Percentiles rank a stretch among this genome's conserved stretches.
phyloP scores from a whole-genome alignment of 306 rosid genomes.

The Fagus crenata region DNA sequence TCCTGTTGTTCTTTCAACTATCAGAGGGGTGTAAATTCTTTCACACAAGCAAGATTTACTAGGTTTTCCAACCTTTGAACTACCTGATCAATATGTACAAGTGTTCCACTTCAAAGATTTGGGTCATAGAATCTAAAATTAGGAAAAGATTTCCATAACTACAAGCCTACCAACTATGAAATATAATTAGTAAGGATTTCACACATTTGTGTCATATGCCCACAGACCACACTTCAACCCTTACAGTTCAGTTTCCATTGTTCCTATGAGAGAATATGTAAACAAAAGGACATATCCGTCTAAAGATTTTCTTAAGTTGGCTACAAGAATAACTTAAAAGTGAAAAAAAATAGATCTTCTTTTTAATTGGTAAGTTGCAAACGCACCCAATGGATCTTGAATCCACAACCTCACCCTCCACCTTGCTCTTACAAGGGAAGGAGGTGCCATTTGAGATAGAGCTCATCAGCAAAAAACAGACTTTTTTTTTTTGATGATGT shows the following conservation, averaged over 20 bases:
- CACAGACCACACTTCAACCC: neutral
- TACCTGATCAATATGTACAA: neutral
- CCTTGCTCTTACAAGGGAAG: too few species aligned
- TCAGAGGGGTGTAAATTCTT: neutral
- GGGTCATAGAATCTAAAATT: neutral
- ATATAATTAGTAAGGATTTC: neutral
- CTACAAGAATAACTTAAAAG: neutral
- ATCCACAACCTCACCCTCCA: too few species aligned
- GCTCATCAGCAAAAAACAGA: too few species aligned
- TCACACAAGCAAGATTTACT: neutral
- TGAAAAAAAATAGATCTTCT: too few species aligned
- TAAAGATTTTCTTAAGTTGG: neutral
- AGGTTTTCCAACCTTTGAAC: neutral
- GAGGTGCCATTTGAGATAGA: too few species aligned
- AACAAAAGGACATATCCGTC: neutral
- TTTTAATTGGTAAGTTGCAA: too few species aligned
- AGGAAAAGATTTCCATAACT: neutral
- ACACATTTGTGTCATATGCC: neutral
- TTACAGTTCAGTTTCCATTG: conserved; percentile 1
- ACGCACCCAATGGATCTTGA: too few species aligned
- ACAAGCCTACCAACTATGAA: neutral
- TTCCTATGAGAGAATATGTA: neutral
- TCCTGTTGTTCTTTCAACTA: neutral
- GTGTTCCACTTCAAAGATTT: neutral
- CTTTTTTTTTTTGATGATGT: too few species aligned